A percentile compares a stretch with the other conserved stretches of the same genome.
Evolutionary conservation across 106 monocot genomes (phyloP).

Genomic region (Vanilla planifolia): DNA sequence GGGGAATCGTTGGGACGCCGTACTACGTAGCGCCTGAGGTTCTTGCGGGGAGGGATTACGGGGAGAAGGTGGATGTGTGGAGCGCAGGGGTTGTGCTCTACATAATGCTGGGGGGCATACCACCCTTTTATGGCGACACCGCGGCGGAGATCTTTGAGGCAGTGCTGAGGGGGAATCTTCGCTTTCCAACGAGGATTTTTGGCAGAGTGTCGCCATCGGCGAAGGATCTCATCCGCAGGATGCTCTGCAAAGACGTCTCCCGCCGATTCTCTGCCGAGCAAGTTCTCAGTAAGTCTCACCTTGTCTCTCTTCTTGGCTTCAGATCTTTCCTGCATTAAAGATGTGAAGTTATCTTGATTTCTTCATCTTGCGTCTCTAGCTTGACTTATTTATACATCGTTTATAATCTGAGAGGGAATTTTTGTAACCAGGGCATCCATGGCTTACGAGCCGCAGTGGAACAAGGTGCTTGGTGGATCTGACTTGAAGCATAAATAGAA

Average conservation of each 20-base stretch:
- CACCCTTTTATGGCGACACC: conserved; percentile 66
- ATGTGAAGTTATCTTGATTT: background rate
- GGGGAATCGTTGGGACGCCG: conserved; percentile 69
- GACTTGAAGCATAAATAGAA: no score
- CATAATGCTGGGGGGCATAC: conserved; percentile 50
- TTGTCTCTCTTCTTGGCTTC: background rate
- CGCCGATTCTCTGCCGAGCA: conserved; percentile 62
- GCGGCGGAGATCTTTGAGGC: conserved; percentile 63
- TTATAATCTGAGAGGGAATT: background rate
- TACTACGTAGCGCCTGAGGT: conserved; percentile 91
- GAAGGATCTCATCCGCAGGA: conserved; percentile 76
- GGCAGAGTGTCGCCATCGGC: conserved; percentile 43
- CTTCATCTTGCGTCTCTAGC: background rate
- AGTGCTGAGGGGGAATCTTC: conserved; percentile 57
- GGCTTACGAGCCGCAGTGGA: background rate
- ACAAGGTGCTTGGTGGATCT: background rate
- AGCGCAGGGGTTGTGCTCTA: conserved; percentile 84
- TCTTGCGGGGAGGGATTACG: conserved; percentile 46
- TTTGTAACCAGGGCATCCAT: background rate
- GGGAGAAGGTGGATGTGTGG: conserved; percentile 88
- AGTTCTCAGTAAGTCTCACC: conserved; percentile 59
- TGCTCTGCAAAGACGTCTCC: conserved; percentile 67
- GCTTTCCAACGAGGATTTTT: conserved; percentile 66
- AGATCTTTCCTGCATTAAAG: background rate
- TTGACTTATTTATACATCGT: background rate